Evolutionary conservation across 352 stramenopile species (phyloP), one percentile per base, ranked within the genome.

Genomic region (Globisporangium paddicum): DNA sequence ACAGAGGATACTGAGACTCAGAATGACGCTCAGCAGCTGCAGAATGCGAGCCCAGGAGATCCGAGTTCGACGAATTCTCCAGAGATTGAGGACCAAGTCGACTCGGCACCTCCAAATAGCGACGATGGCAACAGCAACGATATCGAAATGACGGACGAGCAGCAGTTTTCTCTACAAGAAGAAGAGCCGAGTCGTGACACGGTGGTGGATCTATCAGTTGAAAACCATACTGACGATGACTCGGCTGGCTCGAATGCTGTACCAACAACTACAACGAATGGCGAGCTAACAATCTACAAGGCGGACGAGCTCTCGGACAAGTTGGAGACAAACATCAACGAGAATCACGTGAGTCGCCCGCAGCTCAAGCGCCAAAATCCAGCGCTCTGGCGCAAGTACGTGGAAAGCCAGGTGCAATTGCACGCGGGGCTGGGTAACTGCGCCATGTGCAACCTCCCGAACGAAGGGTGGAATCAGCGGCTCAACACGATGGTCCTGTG

Each of bases 401-500:
- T 82, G 23, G 45, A 52, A 49, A 63, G 62, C 5, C 75, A 52
- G 42, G 28, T 84, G n/a, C 38, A 52, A 3, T 13, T 71, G 30
- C 49, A 64, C 18, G 44, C 55, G 6, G 38, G 59, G 3, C 55
- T 73, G 34, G 54, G 66, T 11, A 34, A 34, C 32, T 87, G 77
- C 25, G 65, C 64, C 57, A 49, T 82, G 45, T 87, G 77, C 47
- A 68, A 68, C 2, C 40, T 61, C 26, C 66, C 67, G 9, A 81
- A 82, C 44, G 58, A 71, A 52, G 75, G 71, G 5, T 49, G 52
- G 37, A 72, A 86, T 34, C 78, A 88, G 55, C 71, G 75, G 2
- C 67, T 86, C 35, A 88, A 86, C 47, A 69, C 69, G 9, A 68
- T 67, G 26, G 71, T 81, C n/a, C 41, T 88, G 32, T 88, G 78